phyloP scores from a whole-genome alignment of 2,329 filamentous ascomycete species.

The Penicillium glabrum region DNA sequence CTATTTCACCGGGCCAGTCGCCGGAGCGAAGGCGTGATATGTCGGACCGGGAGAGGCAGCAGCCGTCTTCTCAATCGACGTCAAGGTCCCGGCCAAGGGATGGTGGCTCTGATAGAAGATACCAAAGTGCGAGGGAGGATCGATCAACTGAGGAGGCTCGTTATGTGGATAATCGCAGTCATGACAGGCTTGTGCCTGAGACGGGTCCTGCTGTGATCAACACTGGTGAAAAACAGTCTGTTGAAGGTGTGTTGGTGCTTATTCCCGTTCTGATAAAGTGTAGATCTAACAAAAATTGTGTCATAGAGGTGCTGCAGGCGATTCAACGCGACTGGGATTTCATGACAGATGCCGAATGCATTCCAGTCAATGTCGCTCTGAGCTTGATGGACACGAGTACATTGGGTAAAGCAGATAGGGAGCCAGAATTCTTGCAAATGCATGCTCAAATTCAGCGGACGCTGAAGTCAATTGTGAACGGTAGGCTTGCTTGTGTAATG shows the following conservation, averaged over 20 bases:
- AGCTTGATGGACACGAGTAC: conserved; percentile 94
- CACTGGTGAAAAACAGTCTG: conserved; percentile 31
- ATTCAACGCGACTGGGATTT: conserved; percentile 90
- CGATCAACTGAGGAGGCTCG: conserved; percentile 23
- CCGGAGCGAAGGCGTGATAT: conserved; percentile 35
- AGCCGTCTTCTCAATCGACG: conserved; percentile 24
- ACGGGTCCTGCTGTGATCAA: conserved; percentile 4
- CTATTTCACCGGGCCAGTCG: conserved; percentile 28
- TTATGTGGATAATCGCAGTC: conserved; percentile 21
- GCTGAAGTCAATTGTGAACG: conserved; percentile 89
- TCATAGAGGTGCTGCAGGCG: conserved; percentile 66
- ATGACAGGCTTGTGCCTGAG: conserved; percentile 21
- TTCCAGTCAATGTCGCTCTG: conserved; percentile 91
- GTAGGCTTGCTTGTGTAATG: conserved; percentile 29
- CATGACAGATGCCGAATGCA: conserved; percentile 83
- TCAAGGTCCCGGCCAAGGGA: conserved; percentile 38
- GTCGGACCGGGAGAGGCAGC: conserved; percentile 30
- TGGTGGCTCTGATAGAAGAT: conserved; percentile 25
- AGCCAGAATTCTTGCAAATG: conserved; percentile 78
- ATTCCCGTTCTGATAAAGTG: not conserved
- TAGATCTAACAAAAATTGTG: not conserved
- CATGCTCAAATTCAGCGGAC: conserved; percentile 89
- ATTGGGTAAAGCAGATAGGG: conserved; percentile 84
- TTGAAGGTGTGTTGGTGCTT: conserved; percentile 33
- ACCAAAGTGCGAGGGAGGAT: conserved; percentile 29